phyloP scores from a whole-genome alignment of 2,329 filamentous ascomycete genomes.

The Grosmannia clavigera region DNA sequence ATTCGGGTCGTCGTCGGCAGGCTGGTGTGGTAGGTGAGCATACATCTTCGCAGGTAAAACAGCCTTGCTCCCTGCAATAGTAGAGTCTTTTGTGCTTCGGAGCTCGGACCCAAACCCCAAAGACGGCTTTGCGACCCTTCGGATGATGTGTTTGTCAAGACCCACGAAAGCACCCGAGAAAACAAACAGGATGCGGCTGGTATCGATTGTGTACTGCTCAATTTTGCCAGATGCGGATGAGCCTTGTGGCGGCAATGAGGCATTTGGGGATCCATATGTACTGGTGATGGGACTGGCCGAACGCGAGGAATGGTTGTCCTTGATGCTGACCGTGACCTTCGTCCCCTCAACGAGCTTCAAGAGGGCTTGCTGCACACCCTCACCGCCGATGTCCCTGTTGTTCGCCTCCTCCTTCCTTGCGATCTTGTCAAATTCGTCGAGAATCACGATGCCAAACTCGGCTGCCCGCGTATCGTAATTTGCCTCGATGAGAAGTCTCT shows the following conservation, averaged over 20 bases:
- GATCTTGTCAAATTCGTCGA: slow-evolving; percentile 97
- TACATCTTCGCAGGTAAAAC: slow-evolving; percentile 54
- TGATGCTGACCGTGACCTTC: slow-evolving; percentile 82
- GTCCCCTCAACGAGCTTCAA: slow-evolving; percentile 95
- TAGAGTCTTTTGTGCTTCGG: slow-evolving; percentile 38
- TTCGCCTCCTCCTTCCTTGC: slow-evolving; percentile 77
- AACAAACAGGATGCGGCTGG: slow-evolving; percentile 93
- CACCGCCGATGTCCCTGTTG: slow-evolving; percentile 87
- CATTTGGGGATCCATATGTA: slow-evolving; percentile 34
- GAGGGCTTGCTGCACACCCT: slow-evolving; percentile 91
- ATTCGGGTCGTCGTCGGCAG: slow-evolving; percentile 19
- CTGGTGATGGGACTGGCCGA: slow-evolving; percentile 39
- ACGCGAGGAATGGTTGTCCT: slow-evolving; percentile 54
- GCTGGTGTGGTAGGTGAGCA: slow-evolving; percentile 43
- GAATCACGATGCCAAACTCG: slow-evolving; percentile 85
- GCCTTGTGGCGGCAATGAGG: slow-evolving; percentile 32
- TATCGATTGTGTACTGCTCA: slow-evolving; percentile 66
- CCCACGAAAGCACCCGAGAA: slow-evolving; percentile 94
- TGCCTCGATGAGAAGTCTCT: slow-evolving; percentile 76
- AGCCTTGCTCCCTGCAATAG: slow-evolving; percentile 35
- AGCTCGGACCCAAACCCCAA: slow-evolving; percentile 88
- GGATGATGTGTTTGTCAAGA: slow-evolving; percentile 74
- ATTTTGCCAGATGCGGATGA: slow-evolving; percentile 37
- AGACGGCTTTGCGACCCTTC: slow-evolving; percentile 71
- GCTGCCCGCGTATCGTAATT: slow-evolving; percentile 78